Evolutionary conservation across 2,329 filamentous ascomycete species (phyloP).

Genomic region (Sporothrix phasma): DNA sequence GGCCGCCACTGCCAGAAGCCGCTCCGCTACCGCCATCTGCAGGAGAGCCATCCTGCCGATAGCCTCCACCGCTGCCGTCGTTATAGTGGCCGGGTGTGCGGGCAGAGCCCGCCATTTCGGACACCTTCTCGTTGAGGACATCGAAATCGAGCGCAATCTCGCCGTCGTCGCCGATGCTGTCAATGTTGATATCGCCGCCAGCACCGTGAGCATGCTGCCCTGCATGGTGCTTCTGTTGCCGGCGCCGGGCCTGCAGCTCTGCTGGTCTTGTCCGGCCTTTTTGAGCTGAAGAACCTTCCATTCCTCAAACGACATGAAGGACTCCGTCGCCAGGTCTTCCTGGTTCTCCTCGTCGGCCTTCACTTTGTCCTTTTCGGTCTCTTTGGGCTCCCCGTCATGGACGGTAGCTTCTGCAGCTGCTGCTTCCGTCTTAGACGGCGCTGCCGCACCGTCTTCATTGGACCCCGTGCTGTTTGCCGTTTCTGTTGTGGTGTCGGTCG

Average conservation of each 20-base stretch:
- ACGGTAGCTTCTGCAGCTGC: not conserved
- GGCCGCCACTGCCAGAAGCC: constrained; percentile 25
- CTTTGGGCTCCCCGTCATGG: constrained; percentile 19
- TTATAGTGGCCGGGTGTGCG: constrained; percentile 20
- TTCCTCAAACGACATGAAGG: constrained; percentile 94
- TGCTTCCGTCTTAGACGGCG: constrained; percentile 11
- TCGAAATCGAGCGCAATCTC: constrained; percentile 62
- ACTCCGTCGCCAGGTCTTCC: constrained; percentile 45
- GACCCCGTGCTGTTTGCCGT: not conserved
- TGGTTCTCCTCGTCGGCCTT: constrained; percentile 17
- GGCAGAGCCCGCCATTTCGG: constrained; percentile 30
- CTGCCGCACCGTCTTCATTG: not conserved
- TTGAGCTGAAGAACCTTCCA: constrained; percentile 94
- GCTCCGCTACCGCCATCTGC: constrained; percentile 6
- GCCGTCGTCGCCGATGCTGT: constrained; percentile 74
- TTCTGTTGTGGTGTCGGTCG: constrained; percentile 1
- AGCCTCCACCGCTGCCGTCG: constrained; percentile 24
- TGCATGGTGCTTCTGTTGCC: constrained; percentile 26
- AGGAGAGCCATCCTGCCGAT: constrained; percentile 10
- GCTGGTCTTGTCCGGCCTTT: constrained; percentile 66
- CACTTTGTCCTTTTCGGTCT: not conserved
- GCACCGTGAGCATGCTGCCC: not conserved
- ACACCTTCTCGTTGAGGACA: constrained; percentile 35
- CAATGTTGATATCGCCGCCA: constrained; percentile 52
- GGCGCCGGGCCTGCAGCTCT: constrained; percentile 54